These are phyloP conservation scores for Bocquillonia castaneifolia DNA, from an alignment of 441 rosid genomes.

Conservation along the genomic window DNA sequence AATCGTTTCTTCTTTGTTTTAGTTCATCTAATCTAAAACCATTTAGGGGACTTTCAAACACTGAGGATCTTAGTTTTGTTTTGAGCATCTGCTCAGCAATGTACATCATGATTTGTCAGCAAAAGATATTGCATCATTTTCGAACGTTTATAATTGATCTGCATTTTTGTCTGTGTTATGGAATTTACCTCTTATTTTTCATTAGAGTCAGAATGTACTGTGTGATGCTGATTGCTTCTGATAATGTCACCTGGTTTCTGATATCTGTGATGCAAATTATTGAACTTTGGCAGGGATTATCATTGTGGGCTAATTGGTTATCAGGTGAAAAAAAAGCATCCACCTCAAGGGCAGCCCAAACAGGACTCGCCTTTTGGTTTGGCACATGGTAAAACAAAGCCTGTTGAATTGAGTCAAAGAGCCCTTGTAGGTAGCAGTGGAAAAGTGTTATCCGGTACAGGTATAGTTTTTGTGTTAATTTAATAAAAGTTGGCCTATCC, in stretches of 20 bases:
- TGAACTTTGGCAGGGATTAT: conserved; percentile 55
- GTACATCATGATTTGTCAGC: not conserved
- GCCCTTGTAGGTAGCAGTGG: conserved; percentile 23
- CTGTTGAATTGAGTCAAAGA: conserved; percentile 29
- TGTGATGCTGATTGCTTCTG: not conserved
- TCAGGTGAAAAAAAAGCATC: conserved; percentile 47
- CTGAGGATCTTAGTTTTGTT: conserved; percentile 5
- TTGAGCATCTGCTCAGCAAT: not conserved
- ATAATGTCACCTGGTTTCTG: not conserved
- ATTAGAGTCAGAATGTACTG: not conserved
- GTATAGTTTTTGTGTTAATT: conserved; percentile 27
- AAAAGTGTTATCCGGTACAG: conserved; percentile 32
- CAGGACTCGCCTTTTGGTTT: conserved; percentile 28
- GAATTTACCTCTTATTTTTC: not conserved
- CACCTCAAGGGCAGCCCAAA: conserved; percentile 26
- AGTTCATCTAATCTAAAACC: not conserved
- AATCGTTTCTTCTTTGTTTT: not conserved
- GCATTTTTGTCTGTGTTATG: not conserved
- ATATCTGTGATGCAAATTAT: conserved; percentile 16
- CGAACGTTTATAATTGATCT: not conserved
- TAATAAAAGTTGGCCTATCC: not conserved
- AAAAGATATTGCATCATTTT: not conserved
- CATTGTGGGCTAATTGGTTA: conserved; percentile 86
- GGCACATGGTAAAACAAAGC: conserved; percentile 28
- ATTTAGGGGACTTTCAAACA: not conserved